Evolutionary conservation across 129 eudicot species (phyloP).

Genomic region (Saposhnikovia divaricata): DNA sequence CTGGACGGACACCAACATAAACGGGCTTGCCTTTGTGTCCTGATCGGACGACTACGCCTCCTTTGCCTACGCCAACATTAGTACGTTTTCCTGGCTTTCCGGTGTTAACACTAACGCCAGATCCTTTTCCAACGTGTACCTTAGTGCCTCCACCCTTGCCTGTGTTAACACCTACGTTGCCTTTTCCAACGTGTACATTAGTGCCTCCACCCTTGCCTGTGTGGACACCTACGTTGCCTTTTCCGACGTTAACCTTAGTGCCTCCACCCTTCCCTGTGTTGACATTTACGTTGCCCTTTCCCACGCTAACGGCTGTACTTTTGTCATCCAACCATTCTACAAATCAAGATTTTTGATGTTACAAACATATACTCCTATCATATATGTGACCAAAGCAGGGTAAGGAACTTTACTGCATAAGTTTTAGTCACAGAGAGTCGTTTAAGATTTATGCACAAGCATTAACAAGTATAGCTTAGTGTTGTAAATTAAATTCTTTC

Average conservation of each 20-base stretch:
- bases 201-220: slow-evolving; percentile 29
- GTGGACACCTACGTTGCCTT: slow-evolving; percentile 29
- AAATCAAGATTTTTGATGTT: not conserved
- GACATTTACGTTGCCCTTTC: slow-evolving; percentile 30
- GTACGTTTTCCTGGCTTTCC: slow-evolving; percentile 17
- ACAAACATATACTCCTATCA: not conserved
- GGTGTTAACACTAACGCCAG: slow-evolving; percentile 21
- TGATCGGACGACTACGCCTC: slow-evolving; percentile 7
- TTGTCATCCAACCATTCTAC: slow-evolving; percentile 28
- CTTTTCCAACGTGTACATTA: slow-evolving; percentile 20
- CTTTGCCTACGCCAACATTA: slow-evolving; percentile 35
- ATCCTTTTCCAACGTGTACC: slow-evolving; percentile 17
- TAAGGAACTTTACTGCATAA: too few species aligned
- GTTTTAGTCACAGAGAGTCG: too few species aligned
- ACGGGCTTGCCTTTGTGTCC: slow-evolving; percentile 28
- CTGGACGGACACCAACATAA: slow-evolving; percentile 29
- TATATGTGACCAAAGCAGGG: too few species aligned
- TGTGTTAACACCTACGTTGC: slow-evolving; percentile 27
- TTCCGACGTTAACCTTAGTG: slow-evolving; percentile 24
- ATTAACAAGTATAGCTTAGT: not conserved
- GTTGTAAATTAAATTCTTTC: too few species aligned
- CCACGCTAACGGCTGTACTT: slow-evolving; percentile 27
- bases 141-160: slow-evolving; percentile 21
- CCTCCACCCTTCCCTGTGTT: slow-evolving; percentile 17
- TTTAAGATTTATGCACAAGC: not conserved